Conservation (phyloP, 805 yeast species). For the fission yeast (Schizosaccharomyces pombe) region DNA sequence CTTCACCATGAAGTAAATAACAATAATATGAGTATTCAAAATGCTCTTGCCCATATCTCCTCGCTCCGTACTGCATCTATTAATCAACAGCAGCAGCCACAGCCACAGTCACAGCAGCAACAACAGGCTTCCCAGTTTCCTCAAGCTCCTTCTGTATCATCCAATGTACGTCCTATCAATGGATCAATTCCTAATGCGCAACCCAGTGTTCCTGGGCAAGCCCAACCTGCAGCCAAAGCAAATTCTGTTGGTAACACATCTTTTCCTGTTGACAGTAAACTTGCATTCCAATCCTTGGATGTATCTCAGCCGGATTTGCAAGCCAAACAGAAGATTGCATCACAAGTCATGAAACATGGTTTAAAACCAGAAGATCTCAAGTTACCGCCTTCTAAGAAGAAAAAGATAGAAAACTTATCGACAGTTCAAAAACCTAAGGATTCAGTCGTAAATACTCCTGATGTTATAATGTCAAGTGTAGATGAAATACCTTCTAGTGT, state of each 20-base stretch:
- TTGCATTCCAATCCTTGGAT: not conserved
- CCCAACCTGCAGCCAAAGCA: not conserved
- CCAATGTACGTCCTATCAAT: not conserved
- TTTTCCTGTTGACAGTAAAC: not conserved
- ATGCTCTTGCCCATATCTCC: not conserved
- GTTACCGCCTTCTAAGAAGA: not conserved
- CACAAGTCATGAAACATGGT: not conserved
- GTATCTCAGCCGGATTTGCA: not conserved
- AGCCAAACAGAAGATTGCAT: not conserved
- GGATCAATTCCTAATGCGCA: not conserved
- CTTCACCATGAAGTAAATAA: not conserved
- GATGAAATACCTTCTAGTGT: not conserved
- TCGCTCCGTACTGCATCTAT: not conserved
- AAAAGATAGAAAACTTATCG: not conserved
- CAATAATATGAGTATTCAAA: not conserved
- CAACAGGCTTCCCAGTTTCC: not conserved
- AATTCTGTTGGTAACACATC: too few species aligned
- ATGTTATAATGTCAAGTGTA: not conserved
- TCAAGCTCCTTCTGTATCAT: too few species aligned
- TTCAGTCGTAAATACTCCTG: not conserved
- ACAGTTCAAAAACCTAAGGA: not conserved
- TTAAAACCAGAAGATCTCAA: not conserved
- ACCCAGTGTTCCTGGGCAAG: not conserved
- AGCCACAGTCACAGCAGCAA: not conserved
- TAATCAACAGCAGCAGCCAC: slow-evolving; percentile 3